These are phyloP conservation scores for Diplodia corticola DNA, from an alignment of 2,329 filamentous ascomycete genomes.

Conservation along the genomic window DNA sequence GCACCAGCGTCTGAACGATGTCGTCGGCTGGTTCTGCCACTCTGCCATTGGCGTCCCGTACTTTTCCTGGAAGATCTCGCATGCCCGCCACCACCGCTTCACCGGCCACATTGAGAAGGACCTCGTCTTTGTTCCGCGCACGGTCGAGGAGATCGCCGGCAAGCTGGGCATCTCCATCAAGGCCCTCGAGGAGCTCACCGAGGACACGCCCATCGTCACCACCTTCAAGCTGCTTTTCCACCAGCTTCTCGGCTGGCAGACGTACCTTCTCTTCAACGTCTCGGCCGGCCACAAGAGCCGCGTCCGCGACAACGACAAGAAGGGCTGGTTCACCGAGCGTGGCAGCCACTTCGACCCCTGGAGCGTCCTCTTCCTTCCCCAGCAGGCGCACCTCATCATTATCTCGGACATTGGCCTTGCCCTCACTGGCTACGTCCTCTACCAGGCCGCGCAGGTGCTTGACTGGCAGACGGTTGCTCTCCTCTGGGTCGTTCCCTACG, in stretches of 20 bases:
- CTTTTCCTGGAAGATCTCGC: slow-evolving; percentile 72
- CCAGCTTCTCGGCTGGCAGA: slow-evolving; percentile 65
- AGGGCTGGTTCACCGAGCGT: slow-evolving; percentile 18
- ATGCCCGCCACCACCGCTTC: slow-evolving; percentile 69
- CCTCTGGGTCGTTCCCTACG: slow-evolving; percentile 64
- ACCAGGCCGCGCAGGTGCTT: slow-evolving; percentile 54
- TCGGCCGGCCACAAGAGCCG: slow-evolving; percentile 21
- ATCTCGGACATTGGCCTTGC: slow-evolving; percentile 63
- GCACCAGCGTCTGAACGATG: slow-evolving; percentile 58
- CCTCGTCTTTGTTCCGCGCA: slow-evolving; percentile 41
- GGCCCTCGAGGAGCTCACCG: slow-evolving; percentile 44
- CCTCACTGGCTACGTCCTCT: slow-evolving; percentile 51
- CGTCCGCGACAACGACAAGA: slow-evolving; percentile 19
- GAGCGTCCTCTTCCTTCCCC: slow-evolving; percentile 60
- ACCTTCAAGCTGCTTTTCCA: slow-evolving; percentile 59
- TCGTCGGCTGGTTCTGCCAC: slow-evolving; percentile 65
- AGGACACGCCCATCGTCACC: slow-evolving; percentile 63
- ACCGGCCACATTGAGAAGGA: slow-evolving; percentile 69
- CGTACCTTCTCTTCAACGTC: slow-evolving; percentile 62
- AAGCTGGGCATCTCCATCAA: slow-evolving; percentile 26
- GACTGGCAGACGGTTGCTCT: slow-evolving; percentile 54
- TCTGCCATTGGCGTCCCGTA: slow-evolving; percentile 67
- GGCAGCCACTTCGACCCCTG: slow-evolving; percentile 61
- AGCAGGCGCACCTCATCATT: slow-evolving; percentile 58
- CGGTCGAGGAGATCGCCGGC: slow-evolving; percentile 21